Conservation (phyloP, 2,329 filamentous ascomycete genomes). For the Cercospora zeina region DNA sequence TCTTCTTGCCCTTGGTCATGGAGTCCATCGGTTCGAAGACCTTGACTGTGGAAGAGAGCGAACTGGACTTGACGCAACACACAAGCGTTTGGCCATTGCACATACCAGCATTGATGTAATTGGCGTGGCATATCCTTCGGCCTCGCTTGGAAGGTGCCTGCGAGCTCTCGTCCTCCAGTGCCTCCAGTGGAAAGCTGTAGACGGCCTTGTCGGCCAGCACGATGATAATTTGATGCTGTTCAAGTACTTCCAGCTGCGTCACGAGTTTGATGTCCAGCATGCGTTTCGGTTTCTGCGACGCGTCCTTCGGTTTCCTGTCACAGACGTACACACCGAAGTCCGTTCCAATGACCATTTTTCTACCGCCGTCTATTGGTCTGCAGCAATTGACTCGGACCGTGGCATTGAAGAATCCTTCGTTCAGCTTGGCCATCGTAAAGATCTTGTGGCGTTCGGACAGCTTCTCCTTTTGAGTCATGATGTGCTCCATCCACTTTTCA, state of each 20-base stretch:
- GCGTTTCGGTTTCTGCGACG: constrained; percentile 69
- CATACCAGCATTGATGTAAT: constrained; percentile 97
- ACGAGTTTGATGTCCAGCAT: constrained; percentile 85
- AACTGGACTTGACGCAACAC: constrained; percentile 92
- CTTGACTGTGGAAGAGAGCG: constrained; percentile 93
- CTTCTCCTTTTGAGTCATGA: constrained; percentile 84
- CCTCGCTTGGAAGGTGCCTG: constrained; percentile 77
- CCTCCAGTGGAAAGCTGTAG: constrained; percentile 83
- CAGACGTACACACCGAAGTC: constrained; percentile 91
- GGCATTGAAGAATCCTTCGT: constrained; percentile 87
- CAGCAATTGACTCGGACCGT: constrained; percentile 91
- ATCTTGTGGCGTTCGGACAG: constrained; percentile 74
- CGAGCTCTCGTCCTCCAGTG: constrained; percentile 75
- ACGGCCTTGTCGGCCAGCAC: constrained; percentile 92
- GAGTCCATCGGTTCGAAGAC: constrained; percentile 98
- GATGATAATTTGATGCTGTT: constrained; percentile 89
- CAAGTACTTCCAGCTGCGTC: constrained; percentile 92
- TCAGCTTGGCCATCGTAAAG: constrained; percentile 67
- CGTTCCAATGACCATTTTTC: constrained; percentile 91
- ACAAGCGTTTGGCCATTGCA: constrained; percentile 92
- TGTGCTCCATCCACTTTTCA: constrained; percentile 96
- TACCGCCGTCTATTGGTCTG: constrained; percentile 89
- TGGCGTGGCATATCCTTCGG: constrained; percentile 96
- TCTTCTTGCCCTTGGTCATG: constrained; percentile 79
- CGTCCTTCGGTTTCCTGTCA: constrained; percentile 84